Percentiles rank a stretch among this genome's conserved stretches.
phyloP scores from a whole-genome alignment of 2,329 filamentous ascomycete genomes.

The Chaetomiaceae sp. region DNA sequence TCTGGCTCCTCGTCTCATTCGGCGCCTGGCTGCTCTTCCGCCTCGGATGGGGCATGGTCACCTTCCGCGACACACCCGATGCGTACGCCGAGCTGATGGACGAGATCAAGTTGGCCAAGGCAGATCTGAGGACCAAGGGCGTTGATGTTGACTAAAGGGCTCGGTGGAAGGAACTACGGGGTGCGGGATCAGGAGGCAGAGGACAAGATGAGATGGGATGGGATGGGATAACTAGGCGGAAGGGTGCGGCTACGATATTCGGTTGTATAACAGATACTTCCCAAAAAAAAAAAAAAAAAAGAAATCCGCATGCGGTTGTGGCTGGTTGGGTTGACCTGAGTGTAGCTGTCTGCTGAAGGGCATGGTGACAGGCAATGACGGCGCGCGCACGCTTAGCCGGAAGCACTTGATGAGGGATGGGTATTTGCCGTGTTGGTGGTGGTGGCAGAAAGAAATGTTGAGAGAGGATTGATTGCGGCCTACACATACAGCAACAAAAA shows the following conservation, averaged over 20 bases:
- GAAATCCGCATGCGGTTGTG: too few relatives aligned
- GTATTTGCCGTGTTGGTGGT: too few relatives aligned
- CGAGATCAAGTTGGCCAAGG: constrained; percentile 74
- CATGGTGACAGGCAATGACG: too few relatives aligned
- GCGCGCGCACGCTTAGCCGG: too few relatives aligned
- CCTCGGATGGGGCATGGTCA: constrained; percentile 87
- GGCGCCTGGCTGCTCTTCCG: constrained; percentile 89
- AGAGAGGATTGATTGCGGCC: too few relatives aligned
- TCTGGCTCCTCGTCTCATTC: constrained; percentile 88
- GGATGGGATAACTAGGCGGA: neutral
- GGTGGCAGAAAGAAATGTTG: too few relatives aligned
- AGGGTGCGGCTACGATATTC: neutral
- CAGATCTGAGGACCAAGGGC: constrained; percentile 67
- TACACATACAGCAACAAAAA: too few relatives aligned
- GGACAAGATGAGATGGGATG: too few relatives aligned
- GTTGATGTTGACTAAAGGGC: constrained; percentile 65
- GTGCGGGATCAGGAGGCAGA: neutral
- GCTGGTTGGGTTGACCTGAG: too few relatives aligned
- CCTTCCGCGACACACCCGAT: constrained; percentile 92
- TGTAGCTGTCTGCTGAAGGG: too few relatives aligned
- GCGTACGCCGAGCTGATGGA: constrained; percentile 85
- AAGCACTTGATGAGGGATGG: too few relatives aligned
- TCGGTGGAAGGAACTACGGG: neutral
- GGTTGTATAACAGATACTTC: neutral
- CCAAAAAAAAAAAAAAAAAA: too few relatives aligned